Evolutionary conservation across 805 yeast species (phyloP).

Genomic region (Candida pseudoglaebosa): DNA sequence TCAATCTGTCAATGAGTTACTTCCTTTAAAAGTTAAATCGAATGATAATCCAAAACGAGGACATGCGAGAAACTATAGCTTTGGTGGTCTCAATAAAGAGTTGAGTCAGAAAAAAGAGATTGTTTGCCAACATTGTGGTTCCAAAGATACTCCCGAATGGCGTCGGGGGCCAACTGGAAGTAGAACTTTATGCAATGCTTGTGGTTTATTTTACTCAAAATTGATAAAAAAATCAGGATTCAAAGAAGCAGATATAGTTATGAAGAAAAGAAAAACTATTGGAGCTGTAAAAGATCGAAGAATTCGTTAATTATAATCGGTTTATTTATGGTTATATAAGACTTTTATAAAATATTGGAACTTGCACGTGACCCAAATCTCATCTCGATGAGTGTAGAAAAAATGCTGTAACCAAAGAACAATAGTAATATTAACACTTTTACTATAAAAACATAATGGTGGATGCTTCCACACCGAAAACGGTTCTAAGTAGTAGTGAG

Average conservation of each 20-base stretch:
- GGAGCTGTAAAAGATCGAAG: constrained; percentile 19
- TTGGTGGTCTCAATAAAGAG: constrained; percentile 15
- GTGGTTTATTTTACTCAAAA: constrained; percentile 76
- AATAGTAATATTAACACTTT: not conserved
- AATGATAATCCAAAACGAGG: not conserved
- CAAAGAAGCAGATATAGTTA: constrained; percentile 36
- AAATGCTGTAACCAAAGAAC: constrained; percentile 2
- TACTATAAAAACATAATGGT: constrained; percentile 3
- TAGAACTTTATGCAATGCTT: constrained; percentile 84
- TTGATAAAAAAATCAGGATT: constrained; percentile 47
- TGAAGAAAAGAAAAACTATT: constrained; percentile 20
- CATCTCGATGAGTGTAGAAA: constrained; percentile 6
- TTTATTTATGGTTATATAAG: not conserved
- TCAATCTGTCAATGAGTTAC: not conserved
- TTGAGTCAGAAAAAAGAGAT: constrained; percentile 13
- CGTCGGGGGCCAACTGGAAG: constrained; percentile 84
- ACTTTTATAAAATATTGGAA: not conserved
- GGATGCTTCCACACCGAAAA: constrained; percentile 16
- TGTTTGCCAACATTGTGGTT: constrained; percentile 58
- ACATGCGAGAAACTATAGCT: not conserved
- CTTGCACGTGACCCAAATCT: constrained; percentile 1
- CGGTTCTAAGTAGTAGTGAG: constrained; percentile 42
- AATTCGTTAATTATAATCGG: not conserved
- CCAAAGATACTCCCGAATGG: constrained; percentile 86
- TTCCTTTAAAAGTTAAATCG: not conserved